phyloP scores from a whole-genome alignment of 2,329 filamentous ascomycete genomes.

The Xylaria sp. region DNA sequence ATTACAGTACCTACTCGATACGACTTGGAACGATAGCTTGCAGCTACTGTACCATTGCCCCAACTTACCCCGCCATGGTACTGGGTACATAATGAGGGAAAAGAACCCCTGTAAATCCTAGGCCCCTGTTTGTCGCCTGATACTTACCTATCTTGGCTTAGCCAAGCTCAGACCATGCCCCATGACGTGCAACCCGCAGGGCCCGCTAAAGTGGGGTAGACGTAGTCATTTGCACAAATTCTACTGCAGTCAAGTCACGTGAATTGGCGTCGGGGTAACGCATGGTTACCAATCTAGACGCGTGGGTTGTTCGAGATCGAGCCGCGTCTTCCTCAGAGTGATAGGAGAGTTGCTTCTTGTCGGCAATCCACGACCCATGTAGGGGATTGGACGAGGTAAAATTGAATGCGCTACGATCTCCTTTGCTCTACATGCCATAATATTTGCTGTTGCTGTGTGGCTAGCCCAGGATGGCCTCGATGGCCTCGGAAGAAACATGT shows the following conservation, averaged over 20 bases:
- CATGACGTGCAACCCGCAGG: constrained; percentile 21
- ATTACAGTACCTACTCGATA: neutral
- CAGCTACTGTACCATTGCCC: constrained; percentile 6
- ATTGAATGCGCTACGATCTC: neutral
- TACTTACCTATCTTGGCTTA: constrained; percentile 13
- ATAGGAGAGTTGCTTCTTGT: neutral
- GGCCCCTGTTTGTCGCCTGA: constrained; percentile 6
- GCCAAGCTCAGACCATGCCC: constrained; percentile 13
- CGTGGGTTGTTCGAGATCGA: constrained; percentile 13
- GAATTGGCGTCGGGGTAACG: constrained; percentile 38
- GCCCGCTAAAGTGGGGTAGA: neutral
- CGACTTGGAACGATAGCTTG: neutral
- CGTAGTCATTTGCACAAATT: too few species aligned
- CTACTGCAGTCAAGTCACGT: constrained; percentile 33
- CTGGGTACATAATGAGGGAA: neutral
- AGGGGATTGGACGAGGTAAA: neutral
- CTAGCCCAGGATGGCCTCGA: constrained; percentile 39
- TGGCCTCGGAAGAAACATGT: constrained; percentile 55
- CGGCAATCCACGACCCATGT: neutral
- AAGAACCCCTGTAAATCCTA: constrained; percentile 10
- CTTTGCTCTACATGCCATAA: constrained; percentile 24
- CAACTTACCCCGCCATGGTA: constrained; percentile 16
- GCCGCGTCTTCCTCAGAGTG: constrained; percentile 11
- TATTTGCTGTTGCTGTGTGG: neutral
- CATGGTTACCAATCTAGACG: constrained; percentile 15